phyloP scores from a whole-genome alignment of 73 alveolate species.

The Paramecium biaurelia region DNA sequence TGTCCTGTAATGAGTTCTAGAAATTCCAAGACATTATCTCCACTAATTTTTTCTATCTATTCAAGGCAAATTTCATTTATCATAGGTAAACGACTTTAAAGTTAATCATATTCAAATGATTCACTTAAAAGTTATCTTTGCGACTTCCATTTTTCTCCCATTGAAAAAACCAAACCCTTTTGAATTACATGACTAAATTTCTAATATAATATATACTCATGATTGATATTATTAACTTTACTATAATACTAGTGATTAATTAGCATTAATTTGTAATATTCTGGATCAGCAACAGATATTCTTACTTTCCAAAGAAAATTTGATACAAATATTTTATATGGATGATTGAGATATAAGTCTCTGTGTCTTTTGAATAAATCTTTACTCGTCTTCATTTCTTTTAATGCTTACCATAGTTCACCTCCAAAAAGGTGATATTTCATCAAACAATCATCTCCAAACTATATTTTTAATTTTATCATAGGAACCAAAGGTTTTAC shows the following conservation, averaged over 20 bases:
- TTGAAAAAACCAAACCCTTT: not conserved
- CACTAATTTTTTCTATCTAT: not conserved
- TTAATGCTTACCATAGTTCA: not conserved
- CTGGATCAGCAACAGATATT: not conserved
- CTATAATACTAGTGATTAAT: not conserved
- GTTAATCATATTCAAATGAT: conserved; percentile 34
- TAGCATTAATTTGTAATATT: not conserved
- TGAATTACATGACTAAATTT: not conserved
- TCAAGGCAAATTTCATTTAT: conserved; percentile 34
- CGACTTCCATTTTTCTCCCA: conserved; percentile 42
- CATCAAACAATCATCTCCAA: not conserved
- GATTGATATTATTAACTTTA: not conserved
- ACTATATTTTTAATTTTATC: not conserved
- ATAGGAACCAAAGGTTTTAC: conserved; percentile 7
- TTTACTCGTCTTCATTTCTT: not conserved
- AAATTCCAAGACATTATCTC: not conserved
- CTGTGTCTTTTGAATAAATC: not conserved
- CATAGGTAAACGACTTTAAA: conserved; percentile 44
- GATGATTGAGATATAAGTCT: not conserved
- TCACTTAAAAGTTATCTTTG: conserved; percentile 26
- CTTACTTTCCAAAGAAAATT: not conserved
- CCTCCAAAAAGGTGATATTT: not conserved
- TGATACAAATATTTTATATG: not conserved
- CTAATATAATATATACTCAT: not conserved
- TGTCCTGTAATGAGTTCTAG: not conserved